phyloP scores from a whole-genome alignment of 1,284 basidiomycete species.

The Heterobasidion annosum region DNA sequence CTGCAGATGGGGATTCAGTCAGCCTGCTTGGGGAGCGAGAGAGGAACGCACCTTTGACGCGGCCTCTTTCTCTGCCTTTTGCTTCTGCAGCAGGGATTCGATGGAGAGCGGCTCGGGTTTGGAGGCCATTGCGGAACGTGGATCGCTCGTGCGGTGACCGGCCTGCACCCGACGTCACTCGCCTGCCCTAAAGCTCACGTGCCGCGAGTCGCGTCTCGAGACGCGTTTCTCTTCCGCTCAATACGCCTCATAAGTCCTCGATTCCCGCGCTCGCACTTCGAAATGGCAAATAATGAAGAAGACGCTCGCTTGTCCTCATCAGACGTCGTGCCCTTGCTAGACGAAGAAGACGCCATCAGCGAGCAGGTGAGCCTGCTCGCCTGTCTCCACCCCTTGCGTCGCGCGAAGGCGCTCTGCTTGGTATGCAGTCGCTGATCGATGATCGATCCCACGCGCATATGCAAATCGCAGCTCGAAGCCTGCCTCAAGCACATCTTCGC shows the following conservation, averaged over 20 bases:
- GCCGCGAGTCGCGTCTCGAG: not conserved
- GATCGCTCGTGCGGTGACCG: slow-evolving; percentile 9
- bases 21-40: not conserved
- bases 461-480: slow-evolving; percentile 37
- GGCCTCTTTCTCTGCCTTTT: slow-evolving; percentile 81
- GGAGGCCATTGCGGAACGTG: slow-evolving; percentile 23
- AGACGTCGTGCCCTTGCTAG: slow-evolving; percentile 27
- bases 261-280: too few relatives aligned
- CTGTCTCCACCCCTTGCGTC: not conserved
- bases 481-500: slow-evolving; percentile 65
- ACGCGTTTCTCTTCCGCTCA: not conserved
- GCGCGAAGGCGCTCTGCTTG: not conserved
- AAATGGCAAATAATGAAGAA: not conserved
- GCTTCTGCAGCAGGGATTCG: slow-evolving; percentile 78
- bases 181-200: not conserved
- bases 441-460: too few relatives aligned
- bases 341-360: slow-evolving; percentile 60
- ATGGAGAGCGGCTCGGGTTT: slow-evolving; percentile 68
- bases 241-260: not conserved
- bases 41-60: slow-evolving; percentile 65
- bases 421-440: not conserved
- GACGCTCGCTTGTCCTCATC: not conserved
- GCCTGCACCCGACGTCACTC: too few relatives aligned
- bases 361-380: slow-evolving; percentile 33
- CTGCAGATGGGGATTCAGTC: slow-evolving; percentile 27